These are phyloP conservation scores for Noccaea caerulescens DNA, from an alignment of 345 rosid species.

Conservation along the genomic window DNA sequence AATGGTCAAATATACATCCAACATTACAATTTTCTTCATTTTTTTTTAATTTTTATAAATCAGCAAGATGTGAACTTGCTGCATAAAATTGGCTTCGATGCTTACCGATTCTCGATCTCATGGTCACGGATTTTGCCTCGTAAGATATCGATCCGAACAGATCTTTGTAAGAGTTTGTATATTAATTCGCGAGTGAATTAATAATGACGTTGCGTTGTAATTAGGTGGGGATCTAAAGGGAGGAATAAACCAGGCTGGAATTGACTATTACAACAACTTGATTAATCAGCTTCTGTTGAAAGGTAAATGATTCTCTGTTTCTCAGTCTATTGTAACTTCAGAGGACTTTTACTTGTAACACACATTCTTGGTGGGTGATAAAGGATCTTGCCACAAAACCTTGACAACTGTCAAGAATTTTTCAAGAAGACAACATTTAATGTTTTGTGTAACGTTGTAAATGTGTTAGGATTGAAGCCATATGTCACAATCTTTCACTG, in stretches of 20 bases:
- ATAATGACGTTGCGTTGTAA: neutral
- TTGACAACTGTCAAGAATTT: constrained; percentile 3
- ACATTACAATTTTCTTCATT: constrained; percentile 37
- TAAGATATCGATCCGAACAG: constrained; percentile 30
- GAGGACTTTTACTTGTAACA: neutral
- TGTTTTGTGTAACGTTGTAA: neutral
- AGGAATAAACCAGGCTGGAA: constrained; percentile 56
- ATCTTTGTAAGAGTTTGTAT: neutral
- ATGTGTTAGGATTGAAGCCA: constrained; percentile 50
- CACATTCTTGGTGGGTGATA: neutral
- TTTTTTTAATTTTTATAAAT: too few species aligned
- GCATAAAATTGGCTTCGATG: constrained; percentile 48
- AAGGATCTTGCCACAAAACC: constrained; percentile 1
- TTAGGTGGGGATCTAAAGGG: constrained; percentile 54
- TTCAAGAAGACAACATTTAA: neutral
- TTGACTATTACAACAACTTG: constrained; percentile 56
- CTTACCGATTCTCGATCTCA: constrained; percentile 55
- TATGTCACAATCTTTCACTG: constrained; percentile 53
- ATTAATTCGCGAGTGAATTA: neutral
- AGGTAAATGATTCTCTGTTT: constrained; percentile 34
- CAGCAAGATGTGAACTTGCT: constrained; percentile 43
- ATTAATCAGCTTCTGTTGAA: constrained; percentile 48
- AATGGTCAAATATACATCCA: constrained; percentile 23
- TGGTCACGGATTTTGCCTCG: constrained; percentile 57
- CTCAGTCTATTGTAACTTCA: neutral